Percentiles rank a stretch among this genome's conserved stretches.
These are phyloP conservation scores for Pseudocercospora eumusae DNA, from an alignment of 2,329 filamentous ascomycete genomes.

Conservation along the genomic window DNA sequence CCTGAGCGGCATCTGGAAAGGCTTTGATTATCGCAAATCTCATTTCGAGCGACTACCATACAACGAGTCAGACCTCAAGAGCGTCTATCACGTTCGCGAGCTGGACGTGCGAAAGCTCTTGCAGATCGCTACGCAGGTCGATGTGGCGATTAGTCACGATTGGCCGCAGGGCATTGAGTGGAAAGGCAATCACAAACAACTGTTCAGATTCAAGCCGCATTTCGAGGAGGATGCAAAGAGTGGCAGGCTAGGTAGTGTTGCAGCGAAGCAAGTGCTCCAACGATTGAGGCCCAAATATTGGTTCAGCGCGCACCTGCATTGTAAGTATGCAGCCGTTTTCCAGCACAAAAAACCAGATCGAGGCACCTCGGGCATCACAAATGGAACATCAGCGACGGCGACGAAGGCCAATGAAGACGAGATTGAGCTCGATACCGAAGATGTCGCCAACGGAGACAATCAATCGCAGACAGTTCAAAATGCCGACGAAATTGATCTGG, in stretches of 20 bases:
- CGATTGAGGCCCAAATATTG: slow-evolving; percentile 79
- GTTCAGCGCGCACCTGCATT: slow-evolving; percentile 89
- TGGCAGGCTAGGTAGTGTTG: slow-evolving; percentile 75
- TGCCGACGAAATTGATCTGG: slow-evolving; percentile 65
- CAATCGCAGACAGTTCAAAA: slow-evolving; percentile 46
- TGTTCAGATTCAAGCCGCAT: slow-evolving; percentile 73
- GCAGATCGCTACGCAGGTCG: slow-evolving; percentile 80
- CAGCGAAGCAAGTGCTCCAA: slow-evolving; percentile 78
- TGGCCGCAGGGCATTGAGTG: slow-evolving; percentile 87
- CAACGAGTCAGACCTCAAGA: slow-evolving; percentile 70
- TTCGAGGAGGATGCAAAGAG: slow-evolving; percentile 75
- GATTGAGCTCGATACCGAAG: slow-evolving; percentile 48
- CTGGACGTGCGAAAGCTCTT: slow-evolving; percentile 88
- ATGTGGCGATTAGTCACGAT: slow-evolving; percentile 90
- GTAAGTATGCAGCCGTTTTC: slow-evolving; percentile 73
- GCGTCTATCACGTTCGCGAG: slow-evolving; percentile 87
- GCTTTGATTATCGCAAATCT: slow-evolving; percentile 77
- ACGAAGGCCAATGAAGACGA: slow-evolving; percentile 31
- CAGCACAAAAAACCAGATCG: slow-evolving; percentile 43
- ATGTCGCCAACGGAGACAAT: slow-evolving; percentile 16
- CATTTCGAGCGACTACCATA: slow-evolving; percentile 89
- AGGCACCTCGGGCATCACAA: neutral
- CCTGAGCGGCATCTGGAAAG: slow-evolving; percentile 94
- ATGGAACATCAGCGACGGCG: neutral
- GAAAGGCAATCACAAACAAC: slow-evolving; percentile 65